These are phyloP conservation scores for Apophysomyces ossiformis DNA, from an alignment of 371 early-diverging fungal species.

Conservation along the genomic window DNA sequence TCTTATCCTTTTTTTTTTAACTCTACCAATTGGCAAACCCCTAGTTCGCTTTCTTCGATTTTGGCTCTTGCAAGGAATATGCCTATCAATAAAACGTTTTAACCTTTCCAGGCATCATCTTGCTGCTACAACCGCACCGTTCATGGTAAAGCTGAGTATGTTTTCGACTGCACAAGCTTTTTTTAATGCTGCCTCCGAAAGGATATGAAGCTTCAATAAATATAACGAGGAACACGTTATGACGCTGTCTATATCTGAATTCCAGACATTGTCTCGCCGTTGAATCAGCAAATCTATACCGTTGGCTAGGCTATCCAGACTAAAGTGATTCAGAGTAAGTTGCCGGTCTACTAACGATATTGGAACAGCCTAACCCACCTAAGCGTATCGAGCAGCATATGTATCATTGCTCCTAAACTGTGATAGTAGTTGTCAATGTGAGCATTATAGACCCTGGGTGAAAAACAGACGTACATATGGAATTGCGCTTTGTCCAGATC, in stretches of 20 bases:
- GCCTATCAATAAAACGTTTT: not conserved
- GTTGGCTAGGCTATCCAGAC: not conserved
- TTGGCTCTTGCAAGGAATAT: not conserved
- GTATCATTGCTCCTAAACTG: not conserved
- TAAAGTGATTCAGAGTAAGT: not conserved
- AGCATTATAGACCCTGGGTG: too few relatives aligned
- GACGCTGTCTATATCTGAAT: not conserved
- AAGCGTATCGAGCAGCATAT: not conserved
- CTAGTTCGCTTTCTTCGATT: not conserved
- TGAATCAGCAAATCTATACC: not conserved
- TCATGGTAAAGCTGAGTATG: not conserved
- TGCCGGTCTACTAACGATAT: not conserved
- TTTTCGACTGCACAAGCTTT: not conserved
- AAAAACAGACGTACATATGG: not conserved
- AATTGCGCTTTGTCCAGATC: not conserved
- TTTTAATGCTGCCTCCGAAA: not conserved
- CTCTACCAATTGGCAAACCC: not conserved
- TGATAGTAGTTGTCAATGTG: too few relatives aligned
- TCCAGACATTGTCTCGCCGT: not conserved
- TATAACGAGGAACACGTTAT: not conserved
- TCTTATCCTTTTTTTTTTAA: too few relatives aligned
- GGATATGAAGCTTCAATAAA: not conserved
- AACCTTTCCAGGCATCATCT: not conserved
- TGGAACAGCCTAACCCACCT: not conserved
- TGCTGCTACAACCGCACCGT: not conserved